Evolutionary conservation across 2,329 filamentous ascomycete species (phyloP).

Genomic region (Pleomassaria siparia): DNA sequence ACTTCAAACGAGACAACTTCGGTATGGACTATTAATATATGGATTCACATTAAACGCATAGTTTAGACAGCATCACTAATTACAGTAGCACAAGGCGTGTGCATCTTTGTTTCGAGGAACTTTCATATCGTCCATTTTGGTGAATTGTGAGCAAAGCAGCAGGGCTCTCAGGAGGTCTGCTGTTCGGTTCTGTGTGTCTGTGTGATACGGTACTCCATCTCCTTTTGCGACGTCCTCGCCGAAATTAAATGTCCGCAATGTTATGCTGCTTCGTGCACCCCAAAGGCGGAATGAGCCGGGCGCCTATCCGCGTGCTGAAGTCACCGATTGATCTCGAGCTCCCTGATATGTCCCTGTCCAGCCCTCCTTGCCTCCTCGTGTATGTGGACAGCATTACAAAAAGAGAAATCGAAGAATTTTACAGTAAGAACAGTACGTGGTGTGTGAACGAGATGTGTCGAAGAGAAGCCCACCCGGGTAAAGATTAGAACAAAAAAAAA

Average conservation of each 20-base stretch:
- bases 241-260: neutral
- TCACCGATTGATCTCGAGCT: too few species aligned
- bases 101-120: neutral
- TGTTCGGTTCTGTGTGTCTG: neutral
- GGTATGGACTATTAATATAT: too few species aligned
- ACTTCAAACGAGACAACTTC: too few species aligned
- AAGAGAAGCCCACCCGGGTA: constrained; percentile 13
- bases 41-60: too few species aligned
- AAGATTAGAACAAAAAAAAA: constrained; percentile 1
- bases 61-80: neutral
- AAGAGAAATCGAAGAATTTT: constrained; percentile 20
- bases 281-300: constrained; percentile 4
- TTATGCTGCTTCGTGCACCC: neutral
- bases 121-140: neutral
- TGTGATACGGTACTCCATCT: neutral
- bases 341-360: neutral
- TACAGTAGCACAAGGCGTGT: neutral
- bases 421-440: constrained; percentile 13
- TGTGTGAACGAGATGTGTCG: neutral
- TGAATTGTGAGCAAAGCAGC: neutral
- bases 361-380: constrained; percentile 1
- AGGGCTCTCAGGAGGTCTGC: neutral
- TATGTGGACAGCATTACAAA: constrained; percentile 30
- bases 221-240: neutral
- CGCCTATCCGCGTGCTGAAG: neutral